Percentiles rank a stretch among this genome's conserved stretches.
phyloP scores from a whole-genome alignment of 352 stramenopile genomes.

The Phytophthora pini region DNA sequence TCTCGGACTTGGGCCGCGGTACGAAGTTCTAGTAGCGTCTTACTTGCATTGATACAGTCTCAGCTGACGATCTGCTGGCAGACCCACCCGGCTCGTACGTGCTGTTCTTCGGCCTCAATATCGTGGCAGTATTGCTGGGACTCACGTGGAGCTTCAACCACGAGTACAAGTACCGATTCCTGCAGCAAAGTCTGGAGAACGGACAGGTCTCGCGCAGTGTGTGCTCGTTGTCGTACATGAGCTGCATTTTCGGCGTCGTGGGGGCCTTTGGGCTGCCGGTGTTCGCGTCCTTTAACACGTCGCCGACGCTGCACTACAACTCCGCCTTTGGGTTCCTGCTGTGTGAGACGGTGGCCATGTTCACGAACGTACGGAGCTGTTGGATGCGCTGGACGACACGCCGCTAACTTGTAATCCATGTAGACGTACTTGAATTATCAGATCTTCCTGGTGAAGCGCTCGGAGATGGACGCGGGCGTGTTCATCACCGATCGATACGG shows the following conservation, averaged over 20 bases:
- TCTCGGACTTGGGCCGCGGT: slow-evolving; percentile 66
- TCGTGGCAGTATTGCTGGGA: slow-evolving; percentile 52
- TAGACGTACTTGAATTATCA: slow-evolving; percentile 70
- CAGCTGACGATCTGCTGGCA: slow-evolving; percentile 14
- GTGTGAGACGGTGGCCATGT: slow-evolving; percentile 57
- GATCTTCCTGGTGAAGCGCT: slow-evolving; percentile 60
- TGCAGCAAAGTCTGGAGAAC: slow-evolving; percentile 45
- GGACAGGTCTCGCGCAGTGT: slow-evolving; percentile 34
- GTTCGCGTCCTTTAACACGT: slow-evolving; percentile 46
- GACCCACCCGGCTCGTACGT: slow-evolving; percentile 58
- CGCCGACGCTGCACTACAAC: slow-evolving; percentile 47
- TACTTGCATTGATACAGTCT: background rate
- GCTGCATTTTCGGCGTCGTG: slow-evolving; percentile 44
- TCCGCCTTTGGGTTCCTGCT: slow-evolving; percentile 57
- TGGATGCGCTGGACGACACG: background rate
- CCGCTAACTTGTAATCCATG: background rate
- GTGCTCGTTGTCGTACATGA: slow-evolving; percentile 45
- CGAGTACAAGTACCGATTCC: slow-evolving; percentile 56
- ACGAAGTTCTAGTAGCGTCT: slow-evolving; percentile 12
- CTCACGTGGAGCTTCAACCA: slow-evolving; percentile 68
- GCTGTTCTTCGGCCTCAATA: slow-evolving; percentile 56
- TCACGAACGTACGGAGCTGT: slow-evolving; percentile 56
- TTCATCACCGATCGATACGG: slow-evolving; percentile 65
- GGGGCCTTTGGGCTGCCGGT: slow-evolving; percentile 51
- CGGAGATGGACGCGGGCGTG: slow-evolving; percentile 61